Evolutionary conservation across 2,329 filamentous ascomycete species (phyloP), one percentile per base, ranked within the genome.

Genomic region (Penicillium frequentans): DNA sequence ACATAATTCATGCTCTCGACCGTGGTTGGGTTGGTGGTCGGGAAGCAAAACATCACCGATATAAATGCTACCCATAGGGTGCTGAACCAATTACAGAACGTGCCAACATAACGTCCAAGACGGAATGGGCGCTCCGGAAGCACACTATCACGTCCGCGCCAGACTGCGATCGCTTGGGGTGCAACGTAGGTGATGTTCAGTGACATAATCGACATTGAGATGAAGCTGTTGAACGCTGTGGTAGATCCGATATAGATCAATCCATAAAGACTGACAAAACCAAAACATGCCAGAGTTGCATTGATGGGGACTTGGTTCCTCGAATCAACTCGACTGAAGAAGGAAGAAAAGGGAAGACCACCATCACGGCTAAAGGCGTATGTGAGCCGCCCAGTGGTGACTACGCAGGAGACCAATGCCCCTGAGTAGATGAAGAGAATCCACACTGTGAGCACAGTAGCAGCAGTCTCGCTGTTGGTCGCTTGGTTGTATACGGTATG

Each of bases 1-100:
- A 73, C 73, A 54, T 82, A 81, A 44, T 82, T 82, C 77, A 82
- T 81, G 16, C 73, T 78, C 35, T 75, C 68, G 0, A 72, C 55
- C 1, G 75, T 77, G 0, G 79, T 75, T 0, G 78, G 80, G 63
- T 76, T 68, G 0, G 64, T 54, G 1, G 70, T 70, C 1, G 79
- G 80, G 35, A 82, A 79, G 0, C 72, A 78, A 61, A 79, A 79
- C 42, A 82, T 79, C 1, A 81, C 57, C 35, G 79, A 74, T 0
- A 76, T 76, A 7, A 82, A 57, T 0, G 72, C 44, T 21, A 81
- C 73, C 78, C 79, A 84, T 2, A 73, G 54, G 16, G 78, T 66
- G 0, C 77, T 72, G 7, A 81, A 53, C 0, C 73, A n/a, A 27
- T 83, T 82, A 39, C 75, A 48, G 1, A 69, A 0, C 65, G 55